A percentile compares a stretch with the other conserved stretches of the same genome.
Conservation (phyloP, 805 yeast species). For the Yamadazyma ubonensis region DNA sequence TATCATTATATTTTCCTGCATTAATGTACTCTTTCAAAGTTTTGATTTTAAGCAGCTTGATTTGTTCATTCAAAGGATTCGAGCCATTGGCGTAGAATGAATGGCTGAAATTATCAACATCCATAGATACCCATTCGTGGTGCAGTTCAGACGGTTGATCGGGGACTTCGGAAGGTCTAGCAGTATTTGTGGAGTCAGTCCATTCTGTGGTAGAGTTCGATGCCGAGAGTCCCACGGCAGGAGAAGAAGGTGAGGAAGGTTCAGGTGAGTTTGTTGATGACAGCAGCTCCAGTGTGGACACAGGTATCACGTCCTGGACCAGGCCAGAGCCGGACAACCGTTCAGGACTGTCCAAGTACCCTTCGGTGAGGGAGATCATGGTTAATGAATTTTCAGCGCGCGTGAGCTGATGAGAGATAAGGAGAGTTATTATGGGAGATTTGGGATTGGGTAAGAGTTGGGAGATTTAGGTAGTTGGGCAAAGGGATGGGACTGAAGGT, state of each 20-base stretch:
- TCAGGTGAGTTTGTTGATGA: too few relatives aligned
- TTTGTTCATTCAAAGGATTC: conserved; percentile 39
- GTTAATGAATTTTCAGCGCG: conserved; percentile 6
- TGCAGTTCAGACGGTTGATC: not conserved
- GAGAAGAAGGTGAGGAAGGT: too few relatives aligned
- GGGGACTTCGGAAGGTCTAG: not conserved
- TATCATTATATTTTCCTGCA: conserved; percentile 25
- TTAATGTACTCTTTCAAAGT: conserved; percentile 38
- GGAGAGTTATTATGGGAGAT: not conserved
- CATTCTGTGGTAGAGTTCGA: not conserved
- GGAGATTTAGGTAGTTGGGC: not conserved
- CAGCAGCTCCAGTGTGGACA: too few relatives aligned
- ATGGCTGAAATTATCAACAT: conserved; percentile 43
- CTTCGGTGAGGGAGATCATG: conserved; percentile 7
- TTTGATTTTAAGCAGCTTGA: conserved; percentile 34
- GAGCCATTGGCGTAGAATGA: conserved; percentile 42
- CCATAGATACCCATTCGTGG: conserved; percentile 54
- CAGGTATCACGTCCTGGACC: too few relatives aligned
- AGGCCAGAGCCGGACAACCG: not conserved
- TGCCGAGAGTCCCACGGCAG: too few relatives aligned
- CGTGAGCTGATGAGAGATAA: conserved; percentile 1
- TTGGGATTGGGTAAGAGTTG: not conserved
- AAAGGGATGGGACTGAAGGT: not conserved
- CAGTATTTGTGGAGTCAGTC: not conserved
- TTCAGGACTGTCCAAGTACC: conserved; percentile 6